Evolutionary conservation across 805 yeast genomes (phyloP).

Genomic region (Isabelozyma rhagii): DNA sequence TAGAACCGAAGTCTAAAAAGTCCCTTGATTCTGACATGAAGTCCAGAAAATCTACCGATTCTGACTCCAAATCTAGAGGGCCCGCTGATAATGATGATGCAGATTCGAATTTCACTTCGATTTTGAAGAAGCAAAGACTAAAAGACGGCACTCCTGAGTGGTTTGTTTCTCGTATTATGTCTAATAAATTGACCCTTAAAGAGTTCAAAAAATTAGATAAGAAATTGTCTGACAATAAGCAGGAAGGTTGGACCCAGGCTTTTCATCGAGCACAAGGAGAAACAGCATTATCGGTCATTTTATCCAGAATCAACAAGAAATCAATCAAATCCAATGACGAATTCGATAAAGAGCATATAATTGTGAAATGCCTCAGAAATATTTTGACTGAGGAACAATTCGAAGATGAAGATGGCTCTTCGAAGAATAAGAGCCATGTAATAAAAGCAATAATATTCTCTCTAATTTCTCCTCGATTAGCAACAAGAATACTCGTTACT

Average conservation of each 20-base stretch:
- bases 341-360: slow-evolving; percentile 36
- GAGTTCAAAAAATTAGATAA: slow-evolving; percentile 35
- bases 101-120: slow-evolving; percentile 4
- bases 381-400: slow-evolving; percentile 24
- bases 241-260: slow-evolving; percentile 24
- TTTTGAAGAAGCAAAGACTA: slow-evolving; percentile 18
- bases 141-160: slow-evolving; percentile 41
- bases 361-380: slow-evolving; percentile 36
- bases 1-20: too few species aligned
- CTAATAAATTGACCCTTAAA: slow-evolving; percentile 26
- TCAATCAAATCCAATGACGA: slow-evolving; percentile 44
- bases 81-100: background rate
- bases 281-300: slow-evolving; percentile 37
- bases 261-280: slow-evolving; percentile 44
- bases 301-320: slow-evolving; percentile 36
- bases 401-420: slow-evolving; percentile 9
- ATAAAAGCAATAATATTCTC: slow-evolving; percentile 36
- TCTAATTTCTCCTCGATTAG: slow-evolving; percentile 36
- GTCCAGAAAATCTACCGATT: background rate
- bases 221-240: slow-evolving; percentile 21
- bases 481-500: slow-evolving; percentile 39
- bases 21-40: too few species aligned
- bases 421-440: slow-evolving; percentile 28
- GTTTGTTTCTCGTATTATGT: slow-evolving; percentile 36
- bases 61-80: background rate